Percentiles rank a stretch among this genome's conserved stretches.
Conservation (phyloP, 306 rosid species). For the Inga laurina region DNA sequence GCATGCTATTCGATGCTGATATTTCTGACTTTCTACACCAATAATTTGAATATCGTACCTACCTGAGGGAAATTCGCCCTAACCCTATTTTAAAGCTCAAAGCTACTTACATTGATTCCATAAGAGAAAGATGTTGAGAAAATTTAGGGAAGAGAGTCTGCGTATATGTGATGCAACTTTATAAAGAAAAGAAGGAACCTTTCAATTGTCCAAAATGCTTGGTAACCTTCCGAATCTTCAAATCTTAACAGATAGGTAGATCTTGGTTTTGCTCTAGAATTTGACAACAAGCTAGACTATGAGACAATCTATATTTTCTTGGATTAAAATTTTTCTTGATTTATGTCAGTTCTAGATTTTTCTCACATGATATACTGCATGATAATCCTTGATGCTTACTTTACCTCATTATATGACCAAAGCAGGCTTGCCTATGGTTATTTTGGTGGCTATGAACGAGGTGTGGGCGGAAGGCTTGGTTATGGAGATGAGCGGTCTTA, state of each 20-base stretch:
- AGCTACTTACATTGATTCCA: not conserved
- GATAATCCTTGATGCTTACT: not conserved
- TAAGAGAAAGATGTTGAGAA: not conserved
- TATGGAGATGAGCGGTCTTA: slow-evolving; percentile 74
- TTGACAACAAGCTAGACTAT: not conserved
- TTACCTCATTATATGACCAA: slow-evolving; percentile 13
- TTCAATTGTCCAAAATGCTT: not conserved
- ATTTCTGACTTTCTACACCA: too few relatives aligned
- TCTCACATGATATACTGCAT: not conserved
- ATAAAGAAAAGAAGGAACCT: not conserved
- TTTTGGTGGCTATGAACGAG: slow-evolving; percentile 77
- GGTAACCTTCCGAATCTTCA: not conserved
- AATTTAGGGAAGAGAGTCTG: not conserved
- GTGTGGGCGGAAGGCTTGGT: slow-evolving; percentile 74
- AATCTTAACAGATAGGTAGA: not conserved
- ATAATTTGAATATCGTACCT: not conserved
- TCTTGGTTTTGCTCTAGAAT: not conserved
- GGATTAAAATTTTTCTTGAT: not conserved
- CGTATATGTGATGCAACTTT: not conserved
- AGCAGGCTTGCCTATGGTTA: slow-evolving; percentile 52
- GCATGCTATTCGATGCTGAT: too few relatives aligned
- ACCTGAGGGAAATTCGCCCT: not conserved
- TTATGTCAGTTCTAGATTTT: not conserved
- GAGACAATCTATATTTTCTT: not conserved
- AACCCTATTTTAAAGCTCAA: not conserved